Evolutionary conservation across 208 protist species (phyloP).

Genomic region (Acanthamoeba polyphaga): DNA sequence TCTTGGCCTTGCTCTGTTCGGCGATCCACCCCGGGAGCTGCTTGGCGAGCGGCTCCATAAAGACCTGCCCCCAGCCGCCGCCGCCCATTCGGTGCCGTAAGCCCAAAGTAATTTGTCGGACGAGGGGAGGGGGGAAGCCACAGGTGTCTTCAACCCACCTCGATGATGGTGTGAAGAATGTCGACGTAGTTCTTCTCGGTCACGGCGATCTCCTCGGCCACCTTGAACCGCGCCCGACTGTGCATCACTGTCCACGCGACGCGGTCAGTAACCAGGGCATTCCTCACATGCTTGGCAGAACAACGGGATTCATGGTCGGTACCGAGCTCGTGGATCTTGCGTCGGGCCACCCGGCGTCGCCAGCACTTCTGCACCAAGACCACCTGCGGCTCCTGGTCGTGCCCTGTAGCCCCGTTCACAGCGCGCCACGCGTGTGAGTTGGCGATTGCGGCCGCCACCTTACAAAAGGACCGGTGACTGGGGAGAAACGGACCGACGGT

Average conservation of each 20-base stretch:
- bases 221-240: constrained; percentile 11
- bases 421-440: too few species aligned
- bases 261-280: too few species aligned
- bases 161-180: constrained; percentile 37
- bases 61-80: background rate
- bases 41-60: constrained; percentile 40
- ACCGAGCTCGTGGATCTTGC: background rate
- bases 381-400: background rate
- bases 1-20: constrained; percentile 13
- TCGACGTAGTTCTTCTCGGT: constrained; percentile 24
- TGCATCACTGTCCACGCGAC: background rate
- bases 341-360: background rate
- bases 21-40: background rate
- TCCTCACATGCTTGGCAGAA: too few species aligned
- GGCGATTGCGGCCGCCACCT: background rate
- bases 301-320: background rate
- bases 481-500: background rate
- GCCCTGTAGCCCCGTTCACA: background rate
- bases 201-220: background rate
- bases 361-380: constrained; percentile 1
- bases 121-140: background rate
- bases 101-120: background rate
- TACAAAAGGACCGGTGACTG: background rate
- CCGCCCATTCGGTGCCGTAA: too few species aligned
- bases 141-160: background rate